Conservation (phyloP, 768 basidiomycete species). For the Russula ochroleuca region DNA sequence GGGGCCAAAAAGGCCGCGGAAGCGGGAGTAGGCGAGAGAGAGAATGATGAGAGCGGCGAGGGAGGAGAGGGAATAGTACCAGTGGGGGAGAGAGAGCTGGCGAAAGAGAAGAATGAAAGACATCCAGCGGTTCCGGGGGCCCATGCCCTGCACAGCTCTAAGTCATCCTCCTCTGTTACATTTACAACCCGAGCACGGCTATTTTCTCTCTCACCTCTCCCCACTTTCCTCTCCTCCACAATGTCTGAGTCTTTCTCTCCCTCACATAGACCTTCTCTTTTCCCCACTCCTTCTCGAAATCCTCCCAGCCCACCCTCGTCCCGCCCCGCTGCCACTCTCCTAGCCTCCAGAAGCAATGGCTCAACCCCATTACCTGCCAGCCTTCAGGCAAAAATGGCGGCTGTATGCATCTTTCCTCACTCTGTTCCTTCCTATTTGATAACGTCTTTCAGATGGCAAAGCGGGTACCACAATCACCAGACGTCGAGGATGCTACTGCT, state of each 20-base stretch:
- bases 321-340: constrained; percentile 40
- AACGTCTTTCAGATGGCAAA: constrained; percentile 44
- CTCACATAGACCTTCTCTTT: constrained; percentile 18
- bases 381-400: constrained; percentile 91
- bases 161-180: constrained; percentile 6
- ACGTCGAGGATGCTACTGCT: constrained; percentile 42
- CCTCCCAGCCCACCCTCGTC: constrained; percentile 26
- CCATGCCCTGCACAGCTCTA: neutral
- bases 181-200: constrained; percentile 5
- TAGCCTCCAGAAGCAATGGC: constrained; percentile 40
- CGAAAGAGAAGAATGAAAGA: neutral
- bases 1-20: constrained; percentile 28
- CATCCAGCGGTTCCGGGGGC: neutral
- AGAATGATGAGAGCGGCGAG: constrained; percentile 32
- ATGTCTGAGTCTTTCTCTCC: constrained; percentile 32
- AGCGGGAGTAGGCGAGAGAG: constrained; percentile 31
- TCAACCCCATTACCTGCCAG: constrained; percentile 79
- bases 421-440: constrained; percentile 23
- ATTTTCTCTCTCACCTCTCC: constrained; percentile 18
- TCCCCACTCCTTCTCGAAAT: constrained; percentile 26
- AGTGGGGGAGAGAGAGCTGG: neutral
- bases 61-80: constrained; percentile 5
- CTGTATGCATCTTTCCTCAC: constrained; percentile 46
- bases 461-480: constrained; percentile 35
- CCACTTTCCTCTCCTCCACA: constrained; percentile 24